These are phyloP conservation scores for Begonia peltatifolia DNA, from an alignment of 306 rosid species.

Conservation along the genomic window DNA sequence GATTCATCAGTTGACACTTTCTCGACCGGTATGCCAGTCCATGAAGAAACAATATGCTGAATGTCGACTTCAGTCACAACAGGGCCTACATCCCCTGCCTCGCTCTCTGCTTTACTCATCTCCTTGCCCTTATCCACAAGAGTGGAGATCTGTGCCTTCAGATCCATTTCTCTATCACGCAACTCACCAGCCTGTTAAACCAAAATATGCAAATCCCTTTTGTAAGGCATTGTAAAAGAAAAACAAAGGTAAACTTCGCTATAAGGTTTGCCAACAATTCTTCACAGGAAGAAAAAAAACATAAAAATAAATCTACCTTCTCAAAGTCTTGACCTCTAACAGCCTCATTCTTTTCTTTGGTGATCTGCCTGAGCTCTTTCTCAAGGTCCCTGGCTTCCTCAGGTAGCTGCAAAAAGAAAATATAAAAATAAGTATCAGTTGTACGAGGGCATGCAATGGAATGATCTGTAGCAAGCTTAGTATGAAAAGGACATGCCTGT, in stretches of 20 bases:
- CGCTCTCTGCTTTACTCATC: slow-evolving; percentile 92
- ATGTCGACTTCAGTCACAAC: slow-evolving; percentile 81
- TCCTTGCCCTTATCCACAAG: slow-evolving; percentile 81
- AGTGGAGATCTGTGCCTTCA: slow-evolving; percentile 71
- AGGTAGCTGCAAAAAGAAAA: slow-evolving; percentile 41
- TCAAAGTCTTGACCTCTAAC: slow-evolving; percentile 92
- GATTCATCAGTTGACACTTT: slow-evolving; percentile 91
- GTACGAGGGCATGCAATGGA: background rate
- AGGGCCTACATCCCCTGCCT: slow-evolving; percentile 83
- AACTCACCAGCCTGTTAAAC: slow-evolving; percentile 74
- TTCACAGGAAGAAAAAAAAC: too few species aligned
- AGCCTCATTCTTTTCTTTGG: slow-evolving; percentile 85
- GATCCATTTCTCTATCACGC: slow-evolving; percentile 89
- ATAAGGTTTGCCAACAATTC: too few species aligned
- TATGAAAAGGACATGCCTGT: slow-evolving; percentile 33
- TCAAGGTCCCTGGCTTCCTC: slow-evolving; percentile 87
- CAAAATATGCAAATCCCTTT: too few species aligned
- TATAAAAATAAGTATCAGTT: background rate
- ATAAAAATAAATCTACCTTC: slow-evolving; percentile 31
- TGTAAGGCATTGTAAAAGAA: background rate
- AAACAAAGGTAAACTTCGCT: background rate
- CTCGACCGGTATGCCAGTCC: slow-evolving; percentile 98
- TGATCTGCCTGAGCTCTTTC: slow-evolving; percentile 77
- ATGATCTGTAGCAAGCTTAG: background rate
- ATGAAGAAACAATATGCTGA: slow-evolving; percentile 74